These are phyloP conservation scores for Brachypodium distachyon DNA, from an alignment of 202 grass and related monocot species.

Conservation along the genomic window DNA sequence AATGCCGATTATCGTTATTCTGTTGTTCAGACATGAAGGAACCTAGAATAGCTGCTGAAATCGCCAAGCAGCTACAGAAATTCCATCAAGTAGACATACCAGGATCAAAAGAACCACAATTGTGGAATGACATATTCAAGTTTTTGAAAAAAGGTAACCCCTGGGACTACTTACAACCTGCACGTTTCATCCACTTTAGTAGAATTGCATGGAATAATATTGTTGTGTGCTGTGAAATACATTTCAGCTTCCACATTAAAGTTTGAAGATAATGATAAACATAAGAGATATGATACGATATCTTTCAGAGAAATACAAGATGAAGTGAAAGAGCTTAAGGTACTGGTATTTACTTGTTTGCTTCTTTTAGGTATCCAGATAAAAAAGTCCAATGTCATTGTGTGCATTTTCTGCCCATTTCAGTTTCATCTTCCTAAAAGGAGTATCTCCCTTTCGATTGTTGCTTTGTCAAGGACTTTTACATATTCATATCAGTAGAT, in stretches of 20 bases:
- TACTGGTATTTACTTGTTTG: conserved; percentile 26
- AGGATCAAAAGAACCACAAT: conserved; percentile 60
- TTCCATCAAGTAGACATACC: conserved; percentile 87
- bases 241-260: conserved; percentile 53
- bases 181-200: not conserved
- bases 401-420: not conserved
- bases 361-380: conserved; percentile 73
- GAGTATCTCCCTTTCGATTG: not conserved
- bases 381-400: conserved; percentile 82
- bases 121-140: conserved; percentile 94
- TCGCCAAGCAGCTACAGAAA: conserved; percentile 66
- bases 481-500: not conserved
- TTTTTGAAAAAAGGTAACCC: conserved; percentile 83
- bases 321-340: conserved; percentile 87
- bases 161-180: too few species aligned
- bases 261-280: conserved; percentile 68
- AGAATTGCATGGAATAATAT: conserved; percentile 8
- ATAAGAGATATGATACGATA: conserved; percentile 60
- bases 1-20: conserved; percentile 21
- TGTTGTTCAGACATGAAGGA: conserved; percentile 73
- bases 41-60: conserved; percentile 76
- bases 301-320: conserved; percentile 81
- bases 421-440: not conserved
- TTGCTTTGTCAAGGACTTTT: not conserved
- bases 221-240: conserved; percentile 24